A percentile compares a stretch with the other conserved stretches of the same genome.
Evolutionary conservation across 2,329 filamentous ascomycete genomes (phyloP).

Genomic region (Colletotrichum sp.): DNA sequence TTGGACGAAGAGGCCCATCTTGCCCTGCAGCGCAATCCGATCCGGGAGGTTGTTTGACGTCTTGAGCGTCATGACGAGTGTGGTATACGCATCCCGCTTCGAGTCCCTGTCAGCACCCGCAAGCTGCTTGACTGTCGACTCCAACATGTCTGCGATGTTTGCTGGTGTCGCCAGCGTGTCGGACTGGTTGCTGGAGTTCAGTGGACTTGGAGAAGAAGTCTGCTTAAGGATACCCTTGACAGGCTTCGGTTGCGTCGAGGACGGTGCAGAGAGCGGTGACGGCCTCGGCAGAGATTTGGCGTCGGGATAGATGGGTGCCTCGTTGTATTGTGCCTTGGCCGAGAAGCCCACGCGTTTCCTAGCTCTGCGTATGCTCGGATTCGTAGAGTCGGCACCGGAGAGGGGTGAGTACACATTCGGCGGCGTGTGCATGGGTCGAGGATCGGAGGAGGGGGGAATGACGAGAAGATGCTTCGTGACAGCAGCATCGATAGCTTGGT

Average conservation of each 20-base stretch:
- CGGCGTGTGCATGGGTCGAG: slow-evolving; percentile 54
- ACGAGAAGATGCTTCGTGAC: slow-evolving; percentile 38
- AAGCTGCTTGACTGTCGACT: slow-evolving; percentile 83
- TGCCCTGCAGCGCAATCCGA: slow-evolving; percentile 71
- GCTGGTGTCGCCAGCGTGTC: slow-evolving; percentile 43
- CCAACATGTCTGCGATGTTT: slow-evolving; percentile 79
- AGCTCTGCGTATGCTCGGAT: slow-evolving; percentile 47
- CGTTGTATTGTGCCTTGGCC: slow-evolving; percentile 60
- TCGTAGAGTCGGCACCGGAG: slow-evolving; percentile 44
- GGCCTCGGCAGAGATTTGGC: slow-evolving; percentile 40
- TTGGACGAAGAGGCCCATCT: slow-evolving; percentile 78
- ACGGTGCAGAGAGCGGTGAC: slow-evolving; percentile 44
- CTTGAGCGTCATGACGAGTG: slow-evolving; percentile 76
- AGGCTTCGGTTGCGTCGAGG: slow-evolving; percentile 48
- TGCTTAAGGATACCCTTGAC: slow-evolving; percentile 81
- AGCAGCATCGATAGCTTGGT: slow-evolving; percentile 38
- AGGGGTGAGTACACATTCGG: slow-evolving; percentile 53
- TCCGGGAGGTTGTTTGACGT: slow-evolving; percentile 85
- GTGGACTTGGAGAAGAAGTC: slow-evolving; percentile 52
- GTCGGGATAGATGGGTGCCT: slow-evolving; percentile 51
- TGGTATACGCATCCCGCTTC: slow-evolving; percentile 85
- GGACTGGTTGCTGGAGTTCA: slow-evolving; percentile 42
- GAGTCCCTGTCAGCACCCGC: slow-evolving; percentile 74
- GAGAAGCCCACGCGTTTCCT: slow-evolving; percentile 65
- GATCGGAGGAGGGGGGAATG: slow-evolving; percentile 42